Percentiles rank a stretch among this genome's conserved stretches.
Evolutionary conservation across 2,329 filamentous ascomycete species (phyloP).

Genomic region (Beauveria rudraprayagi): DNA sequence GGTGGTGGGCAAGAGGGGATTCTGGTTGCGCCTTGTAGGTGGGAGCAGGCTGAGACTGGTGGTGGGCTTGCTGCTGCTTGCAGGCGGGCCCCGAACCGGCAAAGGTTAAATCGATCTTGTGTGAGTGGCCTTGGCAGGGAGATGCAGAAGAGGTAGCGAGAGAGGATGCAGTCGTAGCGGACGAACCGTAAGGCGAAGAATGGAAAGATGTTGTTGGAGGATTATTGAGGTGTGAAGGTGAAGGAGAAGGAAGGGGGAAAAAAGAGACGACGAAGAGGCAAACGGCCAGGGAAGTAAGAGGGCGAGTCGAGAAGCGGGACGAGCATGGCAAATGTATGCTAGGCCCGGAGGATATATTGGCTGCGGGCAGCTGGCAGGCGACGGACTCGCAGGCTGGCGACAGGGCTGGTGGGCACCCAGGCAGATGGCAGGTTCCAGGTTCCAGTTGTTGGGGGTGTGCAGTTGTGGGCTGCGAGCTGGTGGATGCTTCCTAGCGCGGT

Average conservation of each 20-base stretch:
- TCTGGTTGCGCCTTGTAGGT: background rate
- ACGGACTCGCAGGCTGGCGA: background rate
- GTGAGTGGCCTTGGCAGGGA: conserved; percentile 1
- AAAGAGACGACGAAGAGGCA: background rate
- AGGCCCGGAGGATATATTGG: conserved; percentile 2
- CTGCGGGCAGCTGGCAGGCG: background rate
- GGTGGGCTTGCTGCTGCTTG: background rate
- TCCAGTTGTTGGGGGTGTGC: conserved; percentile 1
- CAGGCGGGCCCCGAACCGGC: background rate
- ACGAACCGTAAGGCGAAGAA: background rate
- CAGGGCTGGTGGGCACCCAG: background rate
- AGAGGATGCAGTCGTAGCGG: background rate
- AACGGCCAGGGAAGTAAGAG: conserved; percentile 1
- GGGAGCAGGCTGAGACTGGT: background rate
- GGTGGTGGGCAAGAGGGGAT: background rate
- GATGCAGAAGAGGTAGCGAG: background rate
- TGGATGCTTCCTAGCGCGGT: background rate
- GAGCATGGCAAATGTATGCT: background rate
- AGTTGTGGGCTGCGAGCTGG: background rate
- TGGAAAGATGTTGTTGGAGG: background rate
- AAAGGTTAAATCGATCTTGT: conserved; percentile 5
- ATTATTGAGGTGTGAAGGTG: background rate
- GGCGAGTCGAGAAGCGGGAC: conserved; percentile 1
- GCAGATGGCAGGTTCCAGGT: background rate
- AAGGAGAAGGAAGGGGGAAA: background rate